Evolutionary conservation across 345 rosid genomes (phyloP), one percentile per base, ranked within the genome.

Genomic region (Eutrema japonicum): DNA sequence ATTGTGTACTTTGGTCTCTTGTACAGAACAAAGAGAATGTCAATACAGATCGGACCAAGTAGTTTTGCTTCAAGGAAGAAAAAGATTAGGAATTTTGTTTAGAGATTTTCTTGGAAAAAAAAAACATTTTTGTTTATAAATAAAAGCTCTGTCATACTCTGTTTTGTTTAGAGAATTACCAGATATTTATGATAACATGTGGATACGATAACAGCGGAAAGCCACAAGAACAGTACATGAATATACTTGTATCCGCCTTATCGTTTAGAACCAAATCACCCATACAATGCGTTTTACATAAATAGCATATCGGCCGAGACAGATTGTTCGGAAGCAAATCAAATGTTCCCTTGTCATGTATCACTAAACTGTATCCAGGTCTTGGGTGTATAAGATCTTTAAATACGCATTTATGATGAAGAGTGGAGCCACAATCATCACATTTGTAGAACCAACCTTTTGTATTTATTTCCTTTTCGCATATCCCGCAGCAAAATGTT

Each of bases 51-150:
- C n/a, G 94, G 90, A 74, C 88, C 94, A 13, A 83, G 90, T 78
- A 81, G 86, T 83, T 82, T 78, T 82, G 90, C 91, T 43, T 82
- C 91, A 0, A 86, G 88, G 80, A 94, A 91, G 87, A 94, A 89
- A 85, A 94, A 86, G 84, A 81, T 81, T 59, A 88, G 68, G 80
- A 87, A 81, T 45, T 14, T 45, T 13, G 22, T 46, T 46, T 13
- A n/a, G 49, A n/a, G 18, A 13, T n/a, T n/a, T 0, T 45, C 5
- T 14, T 6, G 8, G 4, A 1, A 46, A 6, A 46, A 14, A n/a
- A 6, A n/a, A 14, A 38, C 40, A 37, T 7, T 43, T 12, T 2
- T 5, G 8, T 45, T 45, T 43, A n/a, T 43, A 43, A 12, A 43
- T 43, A 45, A n/a, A 45, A 46, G 50, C 22, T 46, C 22, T 41